Evolutionary conservation across 1,284 basidiomycete species (phyloP).

Genomic region (Rhodotorula sp.): DNA sequence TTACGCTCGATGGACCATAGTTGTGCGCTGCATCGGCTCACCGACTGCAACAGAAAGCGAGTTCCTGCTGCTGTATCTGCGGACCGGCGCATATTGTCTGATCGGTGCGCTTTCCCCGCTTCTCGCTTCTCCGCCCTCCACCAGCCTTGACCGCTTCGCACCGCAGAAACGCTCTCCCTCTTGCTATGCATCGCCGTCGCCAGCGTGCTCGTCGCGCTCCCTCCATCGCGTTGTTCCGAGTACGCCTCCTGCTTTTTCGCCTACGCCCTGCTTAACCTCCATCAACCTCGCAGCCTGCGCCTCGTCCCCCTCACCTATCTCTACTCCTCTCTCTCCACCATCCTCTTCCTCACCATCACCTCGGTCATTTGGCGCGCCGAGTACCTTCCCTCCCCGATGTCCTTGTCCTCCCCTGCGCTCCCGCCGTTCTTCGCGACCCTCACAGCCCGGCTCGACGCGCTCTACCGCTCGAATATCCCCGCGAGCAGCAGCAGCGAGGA

Average conservation of each 20-base stretch:
- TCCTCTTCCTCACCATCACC: slow-evolving; percentile 30
- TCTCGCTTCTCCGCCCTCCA: too few relatives aligned
- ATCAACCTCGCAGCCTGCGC: neutral
- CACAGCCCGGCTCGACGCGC: neutral
- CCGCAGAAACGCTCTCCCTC: slow-evolving; percentile 20
- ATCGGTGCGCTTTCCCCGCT: slow-evolving; percentile 7
- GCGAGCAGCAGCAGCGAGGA: too few relatives aligned
- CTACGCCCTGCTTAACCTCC: neutral
- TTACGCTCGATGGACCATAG: neutral
- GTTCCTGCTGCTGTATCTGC: slow-evolving; percentile 5
- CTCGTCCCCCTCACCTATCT: slow-evolving; percentile 32
- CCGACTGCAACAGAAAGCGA: neutral
- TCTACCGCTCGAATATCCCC: neutral
- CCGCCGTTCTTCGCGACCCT: neutral
- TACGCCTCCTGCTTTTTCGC: neutral
- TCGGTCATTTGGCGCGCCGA: slow-evolving; percentile 32
- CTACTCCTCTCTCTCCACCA: slow-evolving; percentile 28
- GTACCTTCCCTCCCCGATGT: slow-evolving; percentile 12
- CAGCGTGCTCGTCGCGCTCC: neutral
- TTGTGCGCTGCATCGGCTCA: slow-evolving; percentile 23
- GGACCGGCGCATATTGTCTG: slow-evolving; percentile 17
- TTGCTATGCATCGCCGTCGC: slow-evolving; percentile 13
- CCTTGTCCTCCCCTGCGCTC: neutral
- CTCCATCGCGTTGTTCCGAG: neutral
- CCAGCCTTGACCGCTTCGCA: neutral